Percentiles rank a stretch among this genome's conserved stretches.
Evolutionary conservation across 495 filamentous ascomycete genomes (phyloP).

Genomic region (Tuber umbilicatum): DNA sequence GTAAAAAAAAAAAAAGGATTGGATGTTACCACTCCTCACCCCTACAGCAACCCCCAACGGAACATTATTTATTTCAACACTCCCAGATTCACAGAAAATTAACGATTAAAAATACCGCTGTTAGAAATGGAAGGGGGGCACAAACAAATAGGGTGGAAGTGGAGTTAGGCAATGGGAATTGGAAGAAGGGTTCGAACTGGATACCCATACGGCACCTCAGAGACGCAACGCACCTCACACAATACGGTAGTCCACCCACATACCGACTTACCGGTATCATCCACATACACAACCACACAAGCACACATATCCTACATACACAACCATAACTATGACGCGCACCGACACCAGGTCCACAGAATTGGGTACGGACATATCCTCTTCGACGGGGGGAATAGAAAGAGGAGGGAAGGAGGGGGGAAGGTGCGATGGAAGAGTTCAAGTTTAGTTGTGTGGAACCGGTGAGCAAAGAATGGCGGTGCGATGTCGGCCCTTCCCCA

Average conservation of each 20-base stretch:
- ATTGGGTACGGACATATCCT: slow-evolving; percentile 36
- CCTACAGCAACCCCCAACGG: background rate
- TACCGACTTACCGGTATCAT: background rate
- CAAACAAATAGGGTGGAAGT: background rate
- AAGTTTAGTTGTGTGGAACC: slow-evolving; percentile 22
- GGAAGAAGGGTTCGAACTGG: background rate
- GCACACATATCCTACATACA: background rate
- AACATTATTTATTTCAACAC: background rate
- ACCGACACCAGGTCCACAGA: slow-evolving; percentile 37
- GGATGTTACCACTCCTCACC: background rate
- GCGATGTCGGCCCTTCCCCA: slow-evolving; percentile 26
- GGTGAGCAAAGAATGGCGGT: slow-evolving; percentile 33
- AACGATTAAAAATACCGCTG: background rate
- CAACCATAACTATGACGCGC: slow-evolving; percentile 37
- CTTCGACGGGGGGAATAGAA: slow-evolving; percentile 23
- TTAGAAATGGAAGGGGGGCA: background rate
- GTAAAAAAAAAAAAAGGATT: background rate
- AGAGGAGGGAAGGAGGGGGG: background rate
- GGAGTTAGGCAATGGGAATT: slow-evolving; percentile 6
- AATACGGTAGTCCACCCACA: background rate
- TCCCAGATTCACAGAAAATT: background rate
- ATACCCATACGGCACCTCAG: background rate
- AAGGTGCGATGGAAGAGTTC: background rate
- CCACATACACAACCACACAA: slow-evolving; percentile 1
- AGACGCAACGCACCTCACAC: slow-evolving; percentile 3